Percentiles rank a stretch among this genome's conserved stretches.
phyloP scores from a whole-genome alignment of 257 asterid genomes.

The Salvia rosmarinus region DNA sequence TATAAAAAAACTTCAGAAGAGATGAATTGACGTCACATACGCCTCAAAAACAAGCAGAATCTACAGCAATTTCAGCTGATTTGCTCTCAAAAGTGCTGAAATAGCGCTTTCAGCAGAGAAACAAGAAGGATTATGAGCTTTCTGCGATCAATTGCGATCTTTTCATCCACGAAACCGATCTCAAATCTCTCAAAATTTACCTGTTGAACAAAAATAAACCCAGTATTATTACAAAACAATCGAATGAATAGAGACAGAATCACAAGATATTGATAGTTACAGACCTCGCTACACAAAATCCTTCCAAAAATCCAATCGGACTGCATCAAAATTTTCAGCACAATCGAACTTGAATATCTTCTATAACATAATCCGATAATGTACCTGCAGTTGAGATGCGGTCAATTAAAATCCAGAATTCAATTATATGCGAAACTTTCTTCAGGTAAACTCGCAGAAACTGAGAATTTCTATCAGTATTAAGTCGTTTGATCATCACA shows the following conservation, averaged over 20 bases:
- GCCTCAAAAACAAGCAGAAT: constrained; percentile 17
- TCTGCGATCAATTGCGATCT: constrained; percentile 33
- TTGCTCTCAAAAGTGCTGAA: constrained; percentile 27
- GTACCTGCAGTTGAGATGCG: constrained; percentile 33
- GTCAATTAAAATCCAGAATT: constrained; percentile 25
- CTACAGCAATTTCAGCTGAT: constrained; percentile 37
- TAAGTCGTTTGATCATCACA: constrained; percentile 28
- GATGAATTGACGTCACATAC: too few relatives aligned
- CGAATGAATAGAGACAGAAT: constrained; percentile 6
- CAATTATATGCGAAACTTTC: constrained; percentile 6
- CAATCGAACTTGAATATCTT: constrained; percentile 32
- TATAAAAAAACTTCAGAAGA: too few relatives aligned
- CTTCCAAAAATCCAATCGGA: constrained; percentile 31
- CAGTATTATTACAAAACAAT: background rate
- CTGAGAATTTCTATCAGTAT: constrained; percentile 10
- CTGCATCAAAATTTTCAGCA: constrained; percentile 22
- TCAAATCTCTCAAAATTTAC: constrained; percentile 40
- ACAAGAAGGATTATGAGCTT: constrained; percentile 23
- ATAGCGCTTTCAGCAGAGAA: constrained; percentile 10
- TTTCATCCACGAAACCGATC: constrained; percentile 34
- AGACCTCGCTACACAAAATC: constrained; percentile 33
- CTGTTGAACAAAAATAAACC: constrained; percentile 34
- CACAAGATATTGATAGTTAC: constrained; percentile 20
- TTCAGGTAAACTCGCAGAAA: constrained; percentile 24
- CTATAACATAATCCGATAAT: constrained; percentile 29